Percentiles rank a stretch among this genome's conserved stretches.
Conservation (phyloP, 768 basidiomycete species). For the Gloeopeniophorella convolvens region DNA sequence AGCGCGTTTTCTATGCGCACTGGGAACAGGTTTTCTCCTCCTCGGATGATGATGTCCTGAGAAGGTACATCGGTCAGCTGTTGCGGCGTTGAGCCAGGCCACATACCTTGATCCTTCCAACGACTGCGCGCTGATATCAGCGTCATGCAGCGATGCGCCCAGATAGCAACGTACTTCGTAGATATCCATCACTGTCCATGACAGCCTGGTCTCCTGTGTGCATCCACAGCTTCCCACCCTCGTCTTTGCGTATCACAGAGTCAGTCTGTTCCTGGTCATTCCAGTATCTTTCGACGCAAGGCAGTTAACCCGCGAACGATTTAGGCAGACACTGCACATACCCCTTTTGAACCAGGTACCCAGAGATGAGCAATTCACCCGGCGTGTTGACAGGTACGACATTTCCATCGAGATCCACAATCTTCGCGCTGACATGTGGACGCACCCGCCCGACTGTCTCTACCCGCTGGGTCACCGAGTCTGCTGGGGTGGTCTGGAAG, state of each 20-base stretch:
- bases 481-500: slow-evolving; percentile 68
- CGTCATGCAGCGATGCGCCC: neutral
- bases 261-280: slow-evolving; percentile 60
- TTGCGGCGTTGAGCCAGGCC: neutral
- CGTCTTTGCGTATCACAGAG: slow-evolving; percentile 46
- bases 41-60: slow-evolving; percentile 83
- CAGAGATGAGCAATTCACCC: slow-evolving; percentile 68
- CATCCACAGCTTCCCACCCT: slow-evolving; percentile 66
- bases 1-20: slow-evolving; percentile 79
- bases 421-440: slow-evolving; percentile 73
- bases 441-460: slow-evolving; percentile 76
- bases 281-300: slow-evolving; percentile 65
- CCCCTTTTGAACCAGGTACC: slow-evolving; percentile 80
- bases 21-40: slow-evolving; percentile 84
- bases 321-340: slow-evolving; percentile 26
- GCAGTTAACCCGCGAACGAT: neutral
- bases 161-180: slow-evolving; percentile 45
- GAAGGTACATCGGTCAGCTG: neutral
- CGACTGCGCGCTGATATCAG: slow-evolving; percentile 42
- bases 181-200: slow-evolving; percentile 76
- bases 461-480: slow-evolving; percentile 66
- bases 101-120: slow-evolving; percentile 70
- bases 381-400: slow-evolving; percentile 66
- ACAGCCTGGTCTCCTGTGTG: slow-evolving; percentile 78
- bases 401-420: slow-evolving; percentile 52